phyloP scores from a whole-genome alignment of 2,329 filamentous ascomycete genomes.

The Fulvia fulva region DNA sequence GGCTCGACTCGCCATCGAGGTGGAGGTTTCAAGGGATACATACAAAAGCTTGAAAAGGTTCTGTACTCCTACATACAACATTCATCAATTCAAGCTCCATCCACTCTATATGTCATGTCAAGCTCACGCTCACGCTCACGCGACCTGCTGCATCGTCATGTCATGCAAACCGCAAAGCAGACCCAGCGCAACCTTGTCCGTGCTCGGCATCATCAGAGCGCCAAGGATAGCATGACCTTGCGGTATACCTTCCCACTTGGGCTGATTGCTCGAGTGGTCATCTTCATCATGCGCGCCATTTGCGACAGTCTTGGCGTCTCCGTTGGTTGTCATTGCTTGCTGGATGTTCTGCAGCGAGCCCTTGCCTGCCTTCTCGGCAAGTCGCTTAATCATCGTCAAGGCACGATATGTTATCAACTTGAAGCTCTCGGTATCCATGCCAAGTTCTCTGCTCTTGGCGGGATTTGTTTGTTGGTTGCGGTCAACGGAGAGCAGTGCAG shows the following conservation, averaged over 20 bases:
- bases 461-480: slow-evolving; percentile 26
- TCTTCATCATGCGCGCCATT: slow-evolving; percentile 22
- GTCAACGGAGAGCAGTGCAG: slow-evolving; percentile 67
- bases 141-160: slow-evolving; percentile 30
- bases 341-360: slow-evolving; percentile 19
- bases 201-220: slow-evolving; percentile 42
- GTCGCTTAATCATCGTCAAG: slow-evolving; percentile 44
- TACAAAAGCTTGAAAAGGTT: background rate
- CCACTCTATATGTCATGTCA: no score
- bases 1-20: no score
- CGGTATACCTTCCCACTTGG: slow-evolving; percentile 44
- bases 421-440: slow-evolving; percentile 31
- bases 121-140: slow-evolving; percentile 3
- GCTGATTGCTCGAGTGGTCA: slow-evolving; percentile 19
- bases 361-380: slow-evolving; percentile 42
- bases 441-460: slow-evolving; percentile 23
- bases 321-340: slow-evolving; percentile 8
- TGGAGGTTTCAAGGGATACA: background rate
- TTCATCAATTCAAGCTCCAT: background rate
- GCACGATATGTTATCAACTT: slow-evolving; percentile 41
- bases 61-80: background rate
- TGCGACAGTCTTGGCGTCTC: slow-evolving; percentile 22
- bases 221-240: slow-evolving; percentile 46
- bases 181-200: slow-evolving; percentile 43
- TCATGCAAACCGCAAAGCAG: slow-evolving; percentile 38